Base-by-base conservation (phyloP, 805 yeast genomes). In the Starmerella davenportii region DNA sequence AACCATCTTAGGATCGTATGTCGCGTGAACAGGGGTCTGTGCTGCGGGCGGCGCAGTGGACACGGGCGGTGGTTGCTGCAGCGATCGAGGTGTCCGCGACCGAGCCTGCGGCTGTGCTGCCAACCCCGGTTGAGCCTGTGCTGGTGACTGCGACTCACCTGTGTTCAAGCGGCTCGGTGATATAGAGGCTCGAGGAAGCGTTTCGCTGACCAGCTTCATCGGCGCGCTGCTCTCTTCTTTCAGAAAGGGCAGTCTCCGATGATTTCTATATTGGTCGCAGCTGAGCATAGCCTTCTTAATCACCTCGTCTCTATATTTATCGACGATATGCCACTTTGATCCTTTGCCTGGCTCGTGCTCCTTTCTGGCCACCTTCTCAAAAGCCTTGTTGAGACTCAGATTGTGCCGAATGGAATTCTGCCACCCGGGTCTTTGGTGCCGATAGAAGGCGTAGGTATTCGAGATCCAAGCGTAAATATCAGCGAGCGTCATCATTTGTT, bases 331-430 rank as follows among this genome's bases (percentile, higher is more conserved):
- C 99, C 99, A 90, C 60, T 90, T 90, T 93, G 90, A 87, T 46
- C 98, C 96, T 58, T 90, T 90, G 15, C 99, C 98, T 0, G 96
- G 95, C 61, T 90, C 96, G 57, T 82, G 78, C 23, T 93, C 85
- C 54, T 79, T 72, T 52, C 99, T 69, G 30, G 96, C 95, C 18
- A 87, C 95, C 60, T 90, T 90, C 53, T 87, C 96, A 61, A 90
- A 90, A 14, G 98, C 96, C 63, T 87, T 90, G 60, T 90, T 90
- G 43, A 90, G 65, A 2, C 95, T 84, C 39, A 90, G 63, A 56
- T 90, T 90, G 59, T 90, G 98, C 50, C 98, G 74, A 49, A 90
- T 87, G 5, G 95, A 84, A 61, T 90, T 90, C 61, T 90, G 98
- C 98, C 98, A 90, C 28, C 98, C 98, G 7, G 93, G 77, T 58